A percentile compares a stretch with the other conserved stretches of the same genome.
Conservation (phyloP, 2,329 filamentous ascomycete genomes). For the Lachnellula cervina region DNA sequence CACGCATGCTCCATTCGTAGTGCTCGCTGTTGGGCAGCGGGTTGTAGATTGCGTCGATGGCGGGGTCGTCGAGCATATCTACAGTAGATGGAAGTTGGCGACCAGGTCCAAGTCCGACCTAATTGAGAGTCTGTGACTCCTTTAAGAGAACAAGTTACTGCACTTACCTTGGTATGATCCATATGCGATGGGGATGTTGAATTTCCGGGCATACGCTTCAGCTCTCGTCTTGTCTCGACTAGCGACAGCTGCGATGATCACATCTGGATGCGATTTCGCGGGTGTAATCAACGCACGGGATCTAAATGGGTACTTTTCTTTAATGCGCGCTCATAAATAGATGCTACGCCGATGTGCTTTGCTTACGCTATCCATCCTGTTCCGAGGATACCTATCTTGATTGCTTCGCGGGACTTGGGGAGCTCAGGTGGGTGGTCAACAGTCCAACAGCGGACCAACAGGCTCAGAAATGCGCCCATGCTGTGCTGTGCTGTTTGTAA, state of each 20-base stretch:
- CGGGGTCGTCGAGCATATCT: constrained; percentile 37
- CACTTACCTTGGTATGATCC: constrained; percentile 43
- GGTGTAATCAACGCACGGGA: constrained; percentile 42
- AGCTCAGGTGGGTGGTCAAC: constrained; percentile 9
- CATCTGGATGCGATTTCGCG: constrained; percentile 48
- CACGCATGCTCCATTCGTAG: constrained; percentile 44
- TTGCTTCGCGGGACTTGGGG: constrained; percentile 20
- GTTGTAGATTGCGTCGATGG: constrained; percentile 48
- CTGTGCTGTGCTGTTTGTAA: too few species aligned
- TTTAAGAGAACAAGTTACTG: neutral
- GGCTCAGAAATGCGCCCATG: neutral
- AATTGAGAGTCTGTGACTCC: neutral
- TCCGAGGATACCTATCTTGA: constrained; percentile 34
- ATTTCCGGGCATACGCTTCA: constrained; percentile 44
- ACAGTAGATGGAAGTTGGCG: too few species aligned
- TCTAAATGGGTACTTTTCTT: constrained; percentile 18
- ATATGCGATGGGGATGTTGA: constrained; percentile 47
- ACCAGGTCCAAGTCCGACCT: too few species aligned
- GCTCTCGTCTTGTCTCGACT: constrained; percentile 45
- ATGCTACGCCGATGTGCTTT: neutral
- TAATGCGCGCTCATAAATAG: neutral
- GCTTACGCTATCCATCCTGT: constrained; percentile 33
- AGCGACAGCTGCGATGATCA: constrained; percentile 48
- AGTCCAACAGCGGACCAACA: constrained; percentile 1
- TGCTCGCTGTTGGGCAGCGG: constrained; percentile 41